Evolutionary conservation across 768 basidiomycete species (phyloP), one percentile per base, ranked within the genome.

Genomic region (Clathrus columnatus): DNA sequence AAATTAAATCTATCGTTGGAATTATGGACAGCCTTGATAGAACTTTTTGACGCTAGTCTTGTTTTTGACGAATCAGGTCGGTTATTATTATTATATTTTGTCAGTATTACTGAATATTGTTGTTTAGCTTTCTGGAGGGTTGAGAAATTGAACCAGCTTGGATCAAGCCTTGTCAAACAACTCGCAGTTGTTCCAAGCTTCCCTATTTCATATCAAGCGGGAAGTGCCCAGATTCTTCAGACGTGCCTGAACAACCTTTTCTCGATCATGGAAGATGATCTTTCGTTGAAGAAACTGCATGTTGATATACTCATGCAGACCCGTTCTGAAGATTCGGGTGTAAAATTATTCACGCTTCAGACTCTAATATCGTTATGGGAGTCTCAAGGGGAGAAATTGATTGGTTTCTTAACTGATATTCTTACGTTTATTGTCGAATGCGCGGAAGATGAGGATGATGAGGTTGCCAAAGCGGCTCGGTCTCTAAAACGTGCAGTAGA

Each of bases 341-440:
- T 83, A n/a, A 81, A 91, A 6, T 65, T 91, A 10, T 76, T 80
- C 48, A 89, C 91, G 1, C 68, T 98, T 48, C 66, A 71, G 6
- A 86, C 82, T 60, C 72, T 85, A 14, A 79, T 80, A 26, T 74
- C 74, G n/a, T 65, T 96, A 27, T 98, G 95, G 95, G 75, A 73
- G 20, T 68, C 73, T 16, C 83, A 87, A 58, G 85, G 91, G 7
- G 81, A 80, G 23, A 88, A 88, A 65, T 73, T 92, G 10, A 70
- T 84, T 24, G 89, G 84, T 10, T 87, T 90, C 62, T 83, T 79
- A 16, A 73, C 82, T 8, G 93, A 95, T 66, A 87, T 91, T 26
- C 75, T 87, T 17, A 84, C 87, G 24, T 92, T 95, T 70, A 84
- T 95, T 52, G 82, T 83, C 4, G 93, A 95, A 67, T 87, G 84